Conservation (phyloP, 2,329 filamentous ascomycete species). For the Claviceps capensis region DNA sequence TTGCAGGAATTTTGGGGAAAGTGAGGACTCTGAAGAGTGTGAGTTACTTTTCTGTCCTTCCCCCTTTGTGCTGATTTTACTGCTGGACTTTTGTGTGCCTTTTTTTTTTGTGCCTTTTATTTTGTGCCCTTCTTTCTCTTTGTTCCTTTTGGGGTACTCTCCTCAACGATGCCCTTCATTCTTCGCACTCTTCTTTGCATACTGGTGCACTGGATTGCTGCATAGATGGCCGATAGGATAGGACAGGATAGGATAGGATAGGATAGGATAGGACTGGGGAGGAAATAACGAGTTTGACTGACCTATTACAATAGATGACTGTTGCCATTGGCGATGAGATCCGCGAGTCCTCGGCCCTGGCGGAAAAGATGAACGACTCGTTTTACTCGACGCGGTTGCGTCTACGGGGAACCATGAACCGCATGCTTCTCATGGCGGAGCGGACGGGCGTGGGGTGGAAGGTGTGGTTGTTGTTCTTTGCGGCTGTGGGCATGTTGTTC, state of each 20-base stretch:
- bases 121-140: no score
- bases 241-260: no score
- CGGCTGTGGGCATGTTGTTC: conserved; percentile 69
- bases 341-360: conserved; percentile 71
- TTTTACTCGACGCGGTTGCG: conserved; percentile 77
- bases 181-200: no score
- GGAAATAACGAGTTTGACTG: no score
- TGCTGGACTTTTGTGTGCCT: no score
- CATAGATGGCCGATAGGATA: no score
- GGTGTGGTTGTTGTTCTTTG: conserved; percentile 84
- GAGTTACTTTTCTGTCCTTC: conserved; percentile 21
- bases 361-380: conserved; percentile 89
- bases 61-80: neutral
- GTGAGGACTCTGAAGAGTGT: conserved; percentile 83
- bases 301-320: conserved; percentile 49
- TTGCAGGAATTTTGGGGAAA: conserved; percentile 83
- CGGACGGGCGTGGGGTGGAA: conserved; percentile 91
- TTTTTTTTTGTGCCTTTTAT: no score
- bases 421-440: conserved; percentile 94
- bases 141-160: no score
- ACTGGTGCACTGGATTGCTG: no score
- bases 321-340: conserved; percentile 92
- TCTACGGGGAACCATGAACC: conserved; percentile 84
- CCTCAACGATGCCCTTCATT: no score
- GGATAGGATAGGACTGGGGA: no score